Conservation (phyloP, 2,329 filamentous ascomycete genomes). For the Neofusicoccum laricinum region DNA sequence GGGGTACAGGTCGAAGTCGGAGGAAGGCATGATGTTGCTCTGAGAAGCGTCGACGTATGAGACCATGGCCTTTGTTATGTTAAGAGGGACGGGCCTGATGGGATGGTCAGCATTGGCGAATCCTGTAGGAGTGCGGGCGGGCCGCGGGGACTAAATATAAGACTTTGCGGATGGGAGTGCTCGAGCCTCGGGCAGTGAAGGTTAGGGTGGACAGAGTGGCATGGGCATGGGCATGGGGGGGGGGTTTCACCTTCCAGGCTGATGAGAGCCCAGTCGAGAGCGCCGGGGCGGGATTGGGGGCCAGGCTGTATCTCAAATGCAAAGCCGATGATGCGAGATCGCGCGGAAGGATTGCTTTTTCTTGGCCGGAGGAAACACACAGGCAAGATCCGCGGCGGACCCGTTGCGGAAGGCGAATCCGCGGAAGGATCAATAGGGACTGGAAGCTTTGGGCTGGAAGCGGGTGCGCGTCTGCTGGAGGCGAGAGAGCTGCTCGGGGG, state of each 20-base stretch:
- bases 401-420: constrained; percentile 5
- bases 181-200: constrained; percentile 10
- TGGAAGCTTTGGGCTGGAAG: neutral
- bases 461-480: neutral
- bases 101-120: constrained; percentile 14
- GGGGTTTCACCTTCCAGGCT: constrained; percentile 10
- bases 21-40: constrained; percentile 28
- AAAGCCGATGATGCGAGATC: constrained; percentile 15
- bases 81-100: constrained; percentile 1
- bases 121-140: constrained; percentile 14
- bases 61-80: constrained; percentile 27
- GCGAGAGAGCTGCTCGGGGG: neutral
- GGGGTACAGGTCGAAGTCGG: constrained; percentile 39
- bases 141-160: constrained; percentile 18
- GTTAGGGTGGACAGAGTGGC: neutral
- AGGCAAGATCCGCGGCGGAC: neutral
- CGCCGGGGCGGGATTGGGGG: neutral
- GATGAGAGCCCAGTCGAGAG: neutral
- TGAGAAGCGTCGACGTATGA: constrained; percentile 32
- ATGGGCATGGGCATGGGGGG: neutral
- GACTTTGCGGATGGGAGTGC: constrained; percentile 9
- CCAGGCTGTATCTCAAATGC: constrained; percentile 14
- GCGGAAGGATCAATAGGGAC: constrained; percentile 14
- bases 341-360: constrained; percentile 15
- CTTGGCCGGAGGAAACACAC: constrained; percentile 7